These are phyloP conservation scores for Paraphaeosphaeria sporulosa DNA, from an alignment of 2,329 filamentous ascomycete genomes.

Conservation along the genomic window DNA sequence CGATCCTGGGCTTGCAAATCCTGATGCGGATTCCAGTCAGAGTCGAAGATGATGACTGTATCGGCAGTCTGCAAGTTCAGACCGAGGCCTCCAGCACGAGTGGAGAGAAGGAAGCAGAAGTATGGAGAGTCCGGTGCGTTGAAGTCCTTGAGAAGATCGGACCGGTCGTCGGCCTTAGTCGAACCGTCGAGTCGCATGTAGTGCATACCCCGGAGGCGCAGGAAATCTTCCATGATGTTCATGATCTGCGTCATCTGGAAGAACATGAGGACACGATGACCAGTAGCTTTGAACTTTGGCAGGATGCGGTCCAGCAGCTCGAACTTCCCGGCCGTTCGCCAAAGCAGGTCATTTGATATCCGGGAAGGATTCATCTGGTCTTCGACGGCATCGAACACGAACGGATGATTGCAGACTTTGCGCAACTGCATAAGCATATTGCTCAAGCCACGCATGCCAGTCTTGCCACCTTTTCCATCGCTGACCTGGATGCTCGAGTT, in stretches of 20 bases:
- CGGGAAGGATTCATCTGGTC: conserved; percentile 95
- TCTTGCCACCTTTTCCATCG: conserved; percentile 95
- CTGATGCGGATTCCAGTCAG: conserved; percentile 99
- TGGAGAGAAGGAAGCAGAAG: conserved; percentile 98
- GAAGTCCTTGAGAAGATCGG: conserved; percentile 86
- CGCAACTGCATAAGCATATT: conserved; percentile 99
- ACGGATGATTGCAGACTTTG: conserved; percentile 98
- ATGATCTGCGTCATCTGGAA: conserved; percentile 99
- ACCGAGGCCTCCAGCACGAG: conserved; percentile 95
- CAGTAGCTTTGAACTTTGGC: conserved; percentile 89
- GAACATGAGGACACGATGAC: conserved; percentile 98
- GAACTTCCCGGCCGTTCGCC: conserved; percentile 97
- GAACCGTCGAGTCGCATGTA: conserved; percentile 95
- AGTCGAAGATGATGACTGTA: conserved; percentile 99
- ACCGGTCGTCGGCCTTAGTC: conserved; percentile 96
- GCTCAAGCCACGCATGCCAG: conserved; percentile 89
- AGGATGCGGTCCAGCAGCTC: conserved; percentile 91
- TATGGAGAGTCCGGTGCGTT: conserved; percentile 90
- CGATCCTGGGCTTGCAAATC: conserved; percentile 99
- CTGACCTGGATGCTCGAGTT: conserved; percentile 94
- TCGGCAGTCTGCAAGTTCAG: conserved; percentile 97
- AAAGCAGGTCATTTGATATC: conserved; percentile 89
- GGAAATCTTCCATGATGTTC: conserved; percentile 99
- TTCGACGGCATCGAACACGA: conserved; percentile 97
- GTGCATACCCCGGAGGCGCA: conserved; percentile 81